A percentile compares a stretch with the other conserved stretches of the same genome.
Conservation (phyloP, 2,329 filamentous ascomycete species). For the Fusarium sp. region DNA sequence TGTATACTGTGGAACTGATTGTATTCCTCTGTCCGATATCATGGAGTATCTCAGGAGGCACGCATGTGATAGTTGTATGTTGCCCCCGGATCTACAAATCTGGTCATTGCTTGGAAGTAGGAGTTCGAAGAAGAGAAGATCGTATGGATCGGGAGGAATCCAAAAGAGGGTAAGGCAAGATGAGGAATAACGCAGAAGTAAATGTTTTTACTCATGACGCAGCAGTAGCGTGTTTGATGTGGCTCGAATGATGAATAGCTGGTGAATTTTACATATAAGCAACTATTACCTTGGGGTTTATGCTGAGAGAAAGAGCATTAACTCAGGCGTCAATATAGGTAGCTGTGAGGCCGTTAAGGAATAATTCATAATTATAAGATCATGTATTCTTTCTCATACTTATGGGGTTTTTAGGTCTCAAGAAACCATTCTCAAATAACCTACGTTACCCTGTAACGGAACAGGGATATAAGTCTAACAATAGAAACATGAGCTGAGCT, state of each 20-base stretch:
- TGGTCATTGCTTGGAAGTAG: background rate
- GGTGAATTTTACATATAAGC: no score
- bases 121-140: background rate
- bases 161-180: background rate
- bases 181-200: background rate
- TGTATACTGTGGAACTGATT: background rate
- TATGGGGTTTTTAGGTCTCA: no score
- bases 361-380: no score
- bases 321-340: no score
- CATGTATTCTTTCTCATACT: no score
- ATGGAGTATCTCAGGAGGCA: background rate
- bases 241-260: no score
- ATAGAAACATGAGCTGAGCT: background rate
- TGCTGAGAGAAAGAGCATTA: no score
- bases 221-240: background rate
- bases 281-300: no score
- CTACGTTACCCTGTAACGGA: no score
- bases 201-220: no score
- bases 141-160: background rate
- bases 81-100: background rate
- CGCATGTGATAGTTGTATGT: fast-evolving
- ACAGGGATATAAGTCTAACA: background rate
- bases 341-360: no score
- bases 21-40: background rate
- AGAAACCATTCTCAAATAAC: no score